Base-by-base conservation (phyloP, 257 asterid species). In the Solanum gracilifrons region DNA sequence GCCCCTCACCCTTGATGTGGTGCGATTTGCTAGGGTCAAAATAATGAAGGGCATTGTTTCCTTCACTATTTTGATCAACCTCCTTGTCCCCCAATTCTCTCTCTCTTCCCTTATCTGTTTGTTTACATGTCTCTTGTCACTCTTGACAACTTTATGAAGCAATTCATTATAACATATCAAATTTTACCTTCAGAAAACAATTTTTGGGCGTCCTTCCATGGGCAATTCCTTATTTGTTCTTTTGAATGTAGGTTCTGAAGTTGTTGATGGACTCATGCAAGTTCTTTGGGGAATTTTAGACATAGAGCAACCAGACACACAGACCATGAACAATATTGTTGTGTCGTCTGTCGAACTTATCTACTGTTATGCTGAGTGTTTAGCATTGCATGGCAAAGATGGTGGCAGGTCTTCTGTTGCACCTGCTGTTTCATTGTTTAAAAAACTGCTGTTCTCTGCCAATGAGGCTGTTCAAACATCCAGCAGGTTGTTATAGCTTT, bases 211-310 rank as follows among this genome's bases (percentile, higher is more conserved):
- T 29, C 69, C 27, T 27, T 80, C 62, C 15, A 12, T 7, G 36
- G 62, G 37, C 43, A 48, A 48, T 80, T 48, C 43, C 69, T 82
- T 82, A 82, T 5, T 48, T 82, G 7, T 48, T 86, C 85, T 86
- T 27, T 71, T 72, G 89, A 83, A 74, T 92, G 92, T 89, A 97
- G 99, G 99, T 88, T 92, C 99, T 13, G 94, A 92, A 66, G 96
- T 97, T 86, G 96, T 97, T 86, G 98, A 97, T 91, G 98, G 98
- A 84, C 99, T 97, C 69, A 94, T 95, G 98, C 95, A 96, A 92
- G 98, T 97, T 16, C 97, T 97, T 72, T 96, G 99, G 99, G 99
- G 97, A 85, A 97, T 96, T 91, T 90, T 97, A 94, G 98, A 97
- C 89, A 88, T 96, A 85, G 98, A 97, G 95, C 99, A 97, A 92